These are phyloP conservation scores for Botrytis paeoniae DNA, from an alignment of 2,329 filamentous ascomycete species.

Conservation along the genomic window DNA sequence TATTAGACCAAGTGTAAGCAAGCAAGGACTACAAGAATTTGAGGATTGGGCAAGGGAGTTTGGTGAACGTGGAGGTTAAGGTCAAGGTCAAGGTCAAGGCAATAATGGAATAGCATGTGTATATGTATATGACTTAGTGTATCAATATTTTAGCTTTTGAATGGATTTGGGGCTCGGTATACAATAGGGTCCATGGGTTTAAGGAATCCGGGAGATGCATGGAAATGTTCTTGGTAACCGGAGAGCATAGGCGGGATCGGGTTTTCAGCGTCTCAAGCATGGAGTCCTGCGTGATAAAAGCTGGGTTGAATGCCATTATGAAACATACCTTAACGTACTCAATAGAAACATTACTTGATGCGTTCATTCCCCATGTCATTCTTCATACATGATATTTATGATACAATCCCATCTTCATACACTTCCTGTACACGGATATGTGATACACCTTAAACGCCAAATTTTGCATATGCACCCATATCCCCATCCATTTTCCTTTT, in stretches of 20 bases:
- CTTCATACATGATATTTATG: slow-evolving; percentile 2
- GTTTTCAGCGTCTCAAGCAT: not conserved
- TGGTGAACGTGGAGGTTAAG: slow-evolving; percentile 80
- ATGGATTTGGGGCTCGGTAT: not conserved
- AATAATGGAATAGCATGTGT: not conserved
- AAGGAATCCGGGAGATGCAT: not conserved
- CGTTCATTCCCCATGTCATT: not conserved
- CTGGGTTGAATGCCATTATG: not conserved
- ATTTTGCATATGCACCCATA: slow-evolving; percentile 1
- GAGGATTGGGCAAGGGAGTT: slow-evolving; percentile 94
- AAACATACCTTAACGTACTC: not conserved
- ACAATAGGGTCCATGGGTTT: slow-evolving; percentile 3
- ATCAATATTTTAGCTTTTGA: slow-evolving; percentile 10
- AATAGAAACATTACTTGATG: not conserved
- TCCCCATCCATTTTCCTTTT: not conserved
- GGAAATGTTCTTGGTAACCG: not conserved
- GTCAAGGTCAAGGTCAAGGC: slow-evolving; percentile 52
- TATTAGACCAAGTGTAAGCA: slow-evolving; percentile 87
- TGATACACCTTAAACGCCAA: slow-evolving; percentile 16
- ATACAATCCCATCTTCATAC: slow-evolving; percentile 16
- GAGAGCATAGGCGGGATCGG: not conserved
- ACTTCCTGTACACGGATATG: not conserved
- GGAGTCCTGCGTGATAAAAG: not conserved
- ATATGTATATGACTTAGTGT: slow-evolving; percentile 11
- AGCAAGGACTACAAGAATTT: slow-evolving; percentile 78